Base-by-base conservation (phyloP, 1,284 basidiomycete species). In the Stereum hirsutum region DNA sequence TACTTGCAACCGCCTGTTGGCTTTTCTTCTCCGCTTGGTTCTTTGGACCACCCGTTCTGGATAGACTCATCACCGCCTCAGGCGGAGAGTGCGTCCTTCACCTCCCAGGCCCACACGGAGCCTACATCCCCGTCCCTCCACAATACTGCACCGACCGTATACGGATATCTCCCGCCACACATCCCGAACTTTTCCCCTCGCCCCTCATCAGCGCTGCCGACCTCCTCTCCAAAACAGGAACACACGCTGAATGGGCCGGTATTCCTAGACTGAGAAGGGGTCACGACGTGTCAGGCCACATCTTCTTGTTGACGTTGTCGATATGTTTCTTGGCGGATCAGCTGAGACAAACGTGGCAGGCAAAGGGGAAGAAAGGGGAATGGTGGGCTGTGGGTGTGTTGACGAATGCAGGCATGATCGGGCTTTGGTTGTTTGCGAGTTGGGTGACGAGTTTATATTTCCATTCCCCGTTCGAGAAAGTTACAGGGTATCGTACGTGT, bases 241-340 rank as follows among this genome's bases (percentile, higher is more conserved):
- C n/a, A n/a, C n/a, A n/a, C n/a, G 42, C 46, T 2, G 62, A 61
- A 17, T 81, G 76, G 73, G 55, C 54, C 12, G 70, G 64, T 0
- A 53, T 63, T 0, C 82, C 84, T 6, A 64, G 75, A 32, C 60
- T 89, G 52, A 75, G 77, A 55, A 81, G 75, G 47, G 94, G 94
- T 0, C 92, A 96, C 60, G 95, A 99, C 57, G 79, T 98, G 11
- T 94, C 90, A 0, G 94, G 94, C 2, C 95, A 99, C 59, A 75
- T 92, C 21, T 98, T 97, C 68, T 74, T 99, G 49, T 74, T 98
- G 52, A 87, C 87, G 1, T 76, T 96, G 65, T 75, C 83, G n/a
- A 67, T 75, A 6, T 68, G 96, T 15, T 83, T 96, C 57, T 72
- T 96, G 31, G 70, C 78, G 2, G 81, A 92, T 55, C 88, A 93